These are phyloP conservation scores for Syncephalis plumigaleata DNA, from an alignment of 371 early-diverging fungal genomes.

Conservation along the genomic window DNA sequence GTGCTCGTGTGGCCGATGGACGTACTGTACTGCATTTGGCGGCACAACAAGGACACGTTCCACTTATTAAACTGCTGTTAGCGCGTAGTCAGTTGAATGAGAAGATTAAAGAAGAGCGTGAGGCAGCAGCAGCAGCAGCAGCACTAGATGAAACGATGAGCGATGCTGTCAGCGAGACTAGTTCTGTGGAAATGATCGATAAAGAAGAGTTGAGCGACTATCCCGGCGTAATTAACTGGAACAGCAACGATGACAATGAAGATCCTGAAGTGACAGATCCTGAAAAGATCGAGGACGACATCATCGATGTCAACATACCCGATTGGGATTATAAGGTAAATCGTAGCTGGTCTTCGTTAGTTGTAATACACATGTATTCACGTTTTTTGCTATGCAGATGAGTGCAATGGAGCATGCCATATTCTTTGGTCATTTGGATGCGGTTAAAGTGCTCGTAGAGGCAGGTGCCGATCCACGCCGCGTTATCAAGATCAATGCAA, in stretches of 20 bases:
- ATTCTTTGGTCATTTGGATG: constrained; percentile 9
- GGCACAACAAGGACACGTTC: constrained; percentile 7
- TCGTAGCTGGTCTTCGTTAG: too few relatives aligned
- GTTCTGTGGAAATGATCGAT: not conserved
- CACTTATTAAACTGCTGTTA: constrained; percentile 5
- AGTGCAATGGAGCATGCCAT: constrained; percentile 9
- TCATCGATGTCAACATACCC: constrained; percentile 10
- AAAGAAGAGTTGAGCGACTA: not conserved
- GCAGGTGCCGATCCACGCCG: constrained; percentile 6
- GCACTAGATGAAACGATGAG: not conserved
- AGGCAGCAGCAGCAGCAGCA: not conserved
- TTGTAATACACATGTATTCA: not conserved
- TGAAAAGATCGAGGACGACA: constrained; percentile 9
- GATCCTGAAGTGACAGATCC: constrained; percentile 8
- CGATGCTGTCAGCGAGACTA: not conserved
- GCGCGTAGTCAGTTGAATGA: constrained; percentile 6
- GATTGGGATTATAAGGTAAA: constrained; percentile 14
- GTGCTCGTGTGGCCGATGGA: constrained; percentile 10
- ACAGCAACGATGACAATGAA: constrained; percentile 8
- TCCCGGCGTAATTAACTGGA: constrained; percentile 2
- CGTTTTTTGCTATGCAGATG: constrained; percentile 1
- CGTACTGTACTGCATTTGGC: constrained; percentile 9
- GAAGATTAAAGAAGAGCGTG: constrained; percentile 1
- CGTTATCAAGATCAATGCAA: not conserved
- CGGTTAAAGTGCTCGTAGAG: constrained; percentile 4